Evolutionary conservation across 768 basidiomycete genomes (phyloP).

Genomic region (Postia placenta): DNA sequence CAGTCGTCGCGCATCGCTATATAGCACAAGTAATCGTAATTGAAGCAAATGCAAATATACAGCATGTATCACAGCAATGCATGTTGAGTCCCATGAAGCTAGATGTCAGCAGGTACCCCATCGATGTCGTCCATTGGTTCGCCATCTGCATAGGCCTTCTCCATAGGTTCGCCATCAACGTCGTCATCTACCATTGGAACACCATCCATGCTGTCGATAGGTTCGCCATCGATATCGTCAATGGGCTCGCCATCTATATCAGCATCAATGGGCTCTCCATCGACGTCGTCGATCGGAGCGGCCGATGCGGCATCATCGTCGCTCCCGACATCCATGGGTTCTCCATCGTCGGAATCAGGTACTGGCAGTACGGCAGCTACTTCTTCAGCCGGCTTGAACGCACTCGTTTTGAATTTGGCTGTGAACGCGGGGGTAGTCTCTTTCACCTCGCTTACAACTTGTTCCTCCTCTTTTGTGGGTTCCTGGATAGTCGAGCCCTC

Average conservation of each 20-base stretch:
- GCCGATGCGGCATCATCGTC: constrained; percentile 54
- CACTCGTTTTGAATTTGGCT: constrained; percentile 71
- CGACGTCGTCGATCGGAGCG: constrained; percentile 40
- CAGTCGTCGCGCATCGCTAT: not conserved
- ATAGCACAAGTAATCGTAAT: not conserved
- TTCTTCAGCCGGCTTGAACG: constrained; percentile 66
- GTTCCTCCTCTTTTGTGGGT: constrained; percentile 22
- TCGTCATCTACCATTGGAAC: constrained; percentile 32
- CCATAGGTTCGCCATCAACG: constrained; percentile 34
- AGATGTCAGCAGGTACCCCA: constrained; percentile 30
- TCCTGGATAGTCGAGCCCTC: constrained; percentile 46
- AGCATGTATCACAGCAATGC: constrained; percentile 2
- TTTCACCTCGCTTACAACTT: constrained; percentile 20
- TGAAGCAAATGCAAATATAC: constrained; percentile 1
- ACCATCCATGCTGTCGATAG: constrained; percentile 35
- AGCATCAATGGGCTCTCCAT: constrained; percentile 40
- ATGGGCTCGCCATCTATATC: constrained; percentile 31
- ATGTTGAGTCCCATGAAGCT: too few relatives aligned
- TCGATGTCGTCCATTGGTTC: constrained; percentile 32
- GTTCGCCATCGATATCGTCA: constrained; percentile 31
- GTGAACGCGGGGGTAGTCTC: constrained; percentile 29
- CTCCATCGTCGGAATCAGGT: constrained; percentile 29
- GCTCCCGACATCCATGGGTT: constrained; percentile 36
- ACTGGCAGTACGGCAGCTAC: constrained; percentile 20
- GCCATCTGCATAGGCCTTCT: constrained; percentile 27